Evolutionary conservation across 2,329 filamentous ascomycete species (phyloP), one percentile per base, ranked within the genome.

Genomic region (Cephalotrichum gorgonifer): DNA sequence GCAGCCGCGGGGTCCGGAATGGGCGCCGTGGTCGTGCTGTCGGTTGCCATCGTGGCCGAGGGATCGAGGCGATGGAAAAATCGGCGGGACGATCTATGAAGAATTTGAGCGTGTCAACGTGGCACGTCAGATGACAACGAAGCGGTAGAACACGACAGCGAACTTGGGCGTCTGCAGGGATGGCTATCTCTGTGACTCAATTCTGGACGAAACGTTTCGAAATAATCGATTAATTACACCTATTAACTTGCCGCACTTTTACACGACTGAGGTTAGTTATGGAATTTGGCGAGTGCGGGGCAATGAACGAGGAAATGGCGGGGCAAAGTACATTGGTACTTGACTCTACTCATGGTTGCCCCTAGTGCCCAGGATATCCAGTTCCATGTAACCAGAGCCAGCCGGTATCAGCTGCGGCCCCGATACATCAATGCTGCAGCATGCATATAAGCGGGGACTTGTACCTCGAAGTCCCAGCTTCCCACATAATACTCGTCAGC

Each of bases 101-200:
- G n/a, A n/a, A 20, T 30, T 30, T 31, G 8, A 31, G 27, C 17
- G 30, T 46, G 22, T 14, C 30, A n/a, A 46, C 3, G 30, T 17
- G 11, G 26, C 4, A 25, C n/a, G 33, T 41, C 14, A 6, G 20
- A 6, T 22, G 14, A n/a, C n/a, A 12, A 28, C 23, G 22, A n/a
- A 28, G 31, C 23, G 17, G 31, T 2, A 26, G 25, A 8, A 25
- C 31, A 3, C 11, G n/a, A 17, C 33, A 39, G n/a, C 17, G 35
- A 39, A 12, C 3, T 20, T 22, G n/a, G 35, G n/a, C 11, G 8
- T 39, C 35, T 11, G 35, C n/a, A 20, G n/a, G n/a, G n/a, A 39
- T 9, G 35, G 30, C 30, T 41, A n/a, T 47, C 22, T 20, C 4
- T 41, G 45, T 47, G 45, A 47, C 45, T 47, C 33, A 41, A 47